Evolutionary conservation across 225 moss, liverwort and hornwort genomes (phyloP).

Genomic region (Bryoerythrophyllum caledonicum): DNA sequence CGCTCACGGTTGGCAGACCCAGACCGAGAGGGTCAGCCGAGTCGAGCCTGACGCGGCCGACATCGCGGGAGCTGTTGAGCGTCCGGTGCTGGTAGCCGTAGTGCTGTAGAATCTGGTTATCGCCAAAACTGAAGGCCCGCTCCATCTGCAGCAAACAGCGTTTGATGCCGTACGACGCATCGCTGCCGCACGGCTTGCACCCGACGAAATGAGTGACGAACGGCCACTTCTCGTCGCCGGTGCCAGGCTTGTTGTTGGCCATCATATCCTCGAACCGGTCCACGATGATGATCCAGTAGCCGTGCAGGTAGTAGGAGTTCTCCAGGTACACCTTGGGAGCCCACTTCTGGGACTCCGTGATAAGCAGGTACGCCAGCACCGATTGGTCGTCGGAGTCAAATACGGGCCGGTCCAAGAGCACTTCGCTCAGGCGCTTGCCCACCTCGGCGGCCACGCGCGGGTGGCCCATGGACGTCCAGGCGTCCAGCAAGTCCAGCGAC

Average conservation of each 20-base stretch:
- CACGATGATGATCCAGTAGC: slow-evolving; percentile 46
- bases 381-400: slow-evolving; percentile 59
- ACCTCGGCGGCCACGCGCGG: slow-evolving; percentile 21
- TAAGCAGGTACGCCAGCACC: slow-evolving; percentile 36
- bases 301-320: slow-evolving; percentile 42
- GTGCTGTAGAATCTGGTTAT: slow-evolving; percentile 46
- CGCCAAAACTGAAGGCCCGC: slow-evolving; percentile 49
- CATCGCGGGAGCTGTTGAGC: slow-evolving; percentile 21
- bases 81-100: slow-evolving; percentile 41
- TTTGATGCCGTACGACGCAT: slow-evolving; percentile 22
- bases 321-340: slow-evolving; percentile 39
- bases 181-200: slow-evolving; percentile 36
- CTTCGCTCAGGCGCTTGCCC: slow-evolving; percentile 18
- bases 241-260: slow-evolving; percentile 23
- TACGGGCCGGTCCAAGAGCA: slow-evolving; percentile 28
- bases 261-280: slow-evolving; percentile 34
- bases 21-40: slow-evolving; percentile 35
- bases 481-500: slow-evolving; percentile 50
- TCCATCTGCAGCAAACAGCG: slow-evolving; percentile 48
- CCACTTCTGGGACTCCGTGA: slow-evolving; percentile 38
- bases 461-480: slow-evolving; percentile 41
- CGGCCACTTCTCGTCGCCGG: slow-evolving; percentile 49
- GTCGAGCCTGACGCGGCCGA: slow-evolving; percentile 13
- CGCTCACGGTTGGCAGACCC: background rate
- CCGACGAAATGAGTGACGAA: slow-evolving; percentile 59